A percentile compares a stretch with the other conserved stretches of the same genome.
These are phyloP conservation scores for Rhizopogon sp. DNA, from an alignment of 768 basidiomycete species.

Conservation along the genomic window DNA sequence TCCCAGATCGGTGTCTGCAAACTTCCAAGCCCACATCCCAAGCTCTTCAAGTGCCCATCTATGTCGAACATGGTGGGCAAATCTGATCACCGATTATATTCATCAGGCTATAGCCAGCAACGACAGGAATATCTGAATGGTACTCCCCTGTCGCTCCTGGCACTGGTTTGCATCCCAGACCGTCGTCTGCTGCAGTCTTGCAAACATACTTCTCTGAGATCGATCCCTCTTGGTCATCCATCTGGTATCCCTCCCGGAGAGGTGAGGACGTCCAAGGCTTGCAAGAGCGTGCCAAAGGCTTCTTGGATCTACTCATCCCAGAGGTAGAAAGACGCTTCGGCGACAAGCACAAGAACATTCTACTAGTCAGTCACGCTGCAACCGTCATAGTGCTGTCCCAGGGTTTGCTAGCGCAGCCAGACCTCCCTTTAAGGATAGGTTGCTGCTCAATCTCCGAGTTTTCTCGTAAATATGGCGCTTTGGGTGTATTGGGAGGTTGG, in stretches of 20 bases:
- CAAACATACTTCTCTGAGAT: slow-evolving; percentile 43
- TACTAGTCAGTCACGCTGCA: slow-evolving; percentile 74
- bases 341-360: slow-evolving; percentile 41
- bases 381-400: slow-evolving; percentile 64
- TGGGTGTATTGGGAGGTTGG: slow-evolving; percentile 40
- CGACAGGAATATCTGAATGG: slow-evolving; percentile 70
- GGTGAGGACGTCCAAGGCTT: slow-evolving; percentile 65
- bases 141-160: slow-evolving; percentile 64
- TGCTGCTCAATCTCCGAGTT: slow-evolving; percentile 70
- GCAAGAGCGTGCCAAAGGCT: slow-evolving; percentile 53
- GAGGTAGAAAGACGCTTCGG: slow-evolving; percentile 43
- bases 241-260: slow-evolving; percentile 66
- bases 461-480: slow-evolving; percentile 26
- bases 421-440: slow-evolving; percentile 57
- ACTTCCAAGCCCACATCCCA: slow-evolving; percentile 63
- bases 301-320: slow-evolving; percentile 47
- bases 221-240: slow-evolving; percentile 58
- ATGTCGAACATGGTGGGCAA: slow-evolving; percentile 66
- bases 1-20: slow-evolving; percentile 80
- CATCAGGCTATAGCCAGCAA: background rate
- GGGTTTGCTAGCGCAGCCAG: slow-evolving; percentile 49
- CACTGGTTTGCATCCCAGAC: slow-evolving; percentile 74
- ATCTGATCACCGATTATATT: background rate
- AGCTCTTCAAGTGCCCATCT: slow-evolving; percentile 63
- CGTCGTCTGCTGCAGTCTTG: slow-evolving; percentile 51